Conservation (phyloP, 129 eudicot genomes). For the Heracleum sosnowskyi region DNA sequence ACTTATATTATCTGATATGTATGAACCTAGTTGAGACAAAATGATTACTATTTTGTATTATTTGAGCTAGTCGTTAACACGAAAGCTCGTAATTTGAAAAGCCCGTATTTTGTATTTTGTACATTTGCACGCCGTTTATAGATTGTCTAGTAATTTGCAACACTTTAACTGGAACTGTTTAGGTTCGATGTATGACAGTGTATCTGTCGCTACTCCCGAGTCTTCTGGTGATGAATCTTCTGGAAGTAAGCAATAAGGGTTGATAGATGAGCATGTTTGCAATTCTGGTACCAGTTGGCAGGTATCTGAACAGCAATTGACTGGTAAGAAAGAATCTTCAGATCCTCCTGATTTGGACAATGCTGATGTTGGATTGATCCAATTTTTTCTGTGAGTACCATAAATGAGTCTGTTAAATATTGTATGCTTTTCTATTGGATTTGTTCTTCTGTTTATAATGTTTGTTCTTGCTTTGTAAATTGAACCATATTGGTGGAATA, state of each 20-base stretch:
- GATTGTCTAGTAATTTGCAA: not conserved
- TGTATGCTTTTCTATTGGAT: not conserved
- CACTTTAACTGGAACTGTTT: not conserved
- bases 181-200: conserved; percentile 33
- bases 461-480: not conserved
- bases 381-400: conserved; percentile 64
- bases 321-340: conserved; percentile 46
- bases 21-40: too few relatives aligned
- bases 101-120: too few relatives aligned
- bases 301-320: conserved; percentile 43
- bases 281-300: conserved; percentile 58
- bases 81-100: too few relatives aligned
- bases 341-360: conserved; percentile 41
- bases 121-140: too few relatives aligned
- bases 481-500: not conserved
- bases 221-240: conserved; percentile 46
- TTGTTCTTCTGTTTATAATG: not conserved
- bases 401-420: not conserved
- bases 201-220: conserved; percentile 39
- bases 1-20: too few relatives aligned
- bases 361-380: conserved; percentile 56
- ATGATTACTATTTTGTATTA: too few relatives aligned
- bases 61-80: too few relatives aligned
- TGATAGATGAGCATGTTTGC: conserved; percentile 42
- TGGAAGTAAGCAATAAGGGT: conserved; percentile 39